A percentile compares a stretch with the other conserved stretches of the same genome.
phyloP scores from a whole-genome alignment of 1,284 basidiomycete genomes.

The Leccinum fallax region DNA sequence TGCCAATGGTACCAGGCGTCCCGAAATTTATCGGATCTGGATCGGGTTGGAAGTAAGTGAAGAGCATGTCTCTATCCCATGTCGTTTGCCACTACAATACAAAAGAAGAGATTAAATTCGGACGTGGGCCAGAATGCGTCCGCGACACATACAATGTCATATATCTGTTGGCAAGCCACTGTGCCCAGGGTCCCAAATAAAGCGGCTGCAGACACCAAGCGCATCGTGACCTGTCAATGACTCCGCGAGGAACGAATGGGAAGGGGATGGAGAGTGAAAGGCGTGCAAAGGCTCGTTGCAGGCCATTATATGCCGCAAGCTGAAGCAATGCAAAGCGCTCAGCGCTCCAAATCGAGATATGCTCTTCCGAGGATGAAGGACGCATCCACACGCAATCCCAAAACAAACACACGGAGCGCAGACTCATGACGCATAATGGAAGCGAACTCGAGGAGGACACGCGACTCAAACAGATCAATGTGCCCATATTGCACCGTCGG shows the following conservation, averaged over 20 bases:
- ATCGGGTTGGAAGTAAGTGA: conserved; percentile 47
- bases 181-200: conserved; percentile 20
- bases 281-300: not conserved
- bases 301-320: conserved; percentile 21
- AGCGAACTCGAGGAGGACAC: not conserved
- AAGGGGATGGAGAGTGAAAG: conserved; percentile 1
- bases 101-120: not conserved
- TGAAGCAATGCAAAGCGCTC: conserved; percentile 1
- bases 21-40: conserved; percentile 56
- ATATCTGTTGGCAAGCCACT: conserved; percentile 36
- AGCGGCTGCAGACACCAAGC: conserved; percentile 5
- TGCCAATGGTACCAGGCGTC: conserved; percentile 42
- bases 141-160: conserved; percentile 32
- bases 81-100: conserved; percentile 59
- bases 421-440: not conserved
- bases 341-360: conserved; percentile 6
- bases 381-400: not conserved
- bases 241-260: not conserved
- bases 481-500: not conserved
- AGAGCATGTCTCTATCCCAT: conserved; percentile 55
- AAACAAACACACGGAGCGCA: not conserved
- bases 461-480: not conserved
- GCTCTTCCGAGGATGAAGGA: conserved; percentile 3
- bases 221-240: conserved; percentile 20
- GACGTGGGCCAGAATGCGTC: conserved; percentile 3